A percentile compares a stretch with the other conserved stretches of the same genome.
Evolutionary conservation across 1,284 basidiomycete species (phyloP).

Genomic region (Cutaneotrichosporon spelunceum): DNA sequence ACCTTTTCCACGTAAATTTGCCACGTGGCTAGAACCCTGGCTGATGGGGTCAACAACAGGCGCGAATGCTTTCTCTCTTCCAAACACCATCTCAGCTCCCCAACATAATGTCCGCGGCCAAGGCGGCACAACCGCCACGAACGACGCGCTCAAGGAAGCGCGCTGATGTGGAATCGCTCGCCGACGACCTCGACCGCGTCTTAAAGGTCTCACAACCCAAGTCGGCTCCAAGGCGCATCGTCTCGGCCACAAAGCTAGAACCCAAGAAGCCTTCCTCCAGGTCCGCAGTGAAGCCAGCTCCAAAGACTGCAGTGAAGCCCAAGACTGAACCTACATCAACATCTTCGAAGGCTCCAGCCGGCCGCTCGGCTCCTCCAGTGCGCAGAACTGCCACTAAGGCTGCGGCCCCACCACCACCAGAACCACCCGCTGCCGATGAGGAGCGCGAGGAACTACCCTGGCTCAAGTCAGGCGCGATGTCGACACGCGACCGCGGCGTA

Average conservation of each 20-base stretch:
- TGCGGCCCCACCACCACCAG: not conserved
- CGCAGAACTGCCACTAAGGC: constrained; percentile 3
- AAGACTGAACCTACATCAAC: not conserved
- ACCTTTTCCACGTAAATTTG: no score
- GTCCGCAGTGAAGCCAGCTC: not conserved
- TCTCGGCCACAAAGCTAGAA: constrained; percentile 5
- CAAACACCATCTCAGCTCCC: constrained; percentile 1
- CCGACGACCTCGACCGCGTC: constrained; percentile 32
- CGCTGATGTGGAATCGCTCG: constrained; percentile 27
- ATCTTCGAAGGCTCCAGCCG: not conserved
- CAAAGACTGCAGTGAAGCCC: not conserved
- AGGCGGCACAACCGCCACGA: constrained; percentile 1
- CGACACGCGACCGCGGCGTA: constrained; percentile 17
- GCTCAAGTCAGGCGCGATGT: constrained; percentile 7
- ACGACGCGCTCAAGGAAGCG: not conserved
- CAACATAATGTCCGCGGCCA: constrained; percentile 11
- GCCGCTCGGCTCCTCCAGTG: not conserved
- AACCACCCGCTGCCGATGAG: not conserved
- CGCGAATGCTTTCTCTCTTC: constrained; percentile 15
- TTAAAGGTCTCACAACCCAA: constrained; percentile 29
- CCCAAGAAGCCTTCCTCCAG: not conserved
- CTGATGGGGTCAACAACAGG: constrained; percentile 9
- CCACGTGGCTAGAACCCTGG: no score
- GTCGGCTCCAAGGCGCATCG: not conserved
- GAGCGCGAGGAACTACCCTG: constrained; percentile 13